Base-by-base conservation (phyloP, 257 asterid species). In the Nicotiana knightiana region DNA sequence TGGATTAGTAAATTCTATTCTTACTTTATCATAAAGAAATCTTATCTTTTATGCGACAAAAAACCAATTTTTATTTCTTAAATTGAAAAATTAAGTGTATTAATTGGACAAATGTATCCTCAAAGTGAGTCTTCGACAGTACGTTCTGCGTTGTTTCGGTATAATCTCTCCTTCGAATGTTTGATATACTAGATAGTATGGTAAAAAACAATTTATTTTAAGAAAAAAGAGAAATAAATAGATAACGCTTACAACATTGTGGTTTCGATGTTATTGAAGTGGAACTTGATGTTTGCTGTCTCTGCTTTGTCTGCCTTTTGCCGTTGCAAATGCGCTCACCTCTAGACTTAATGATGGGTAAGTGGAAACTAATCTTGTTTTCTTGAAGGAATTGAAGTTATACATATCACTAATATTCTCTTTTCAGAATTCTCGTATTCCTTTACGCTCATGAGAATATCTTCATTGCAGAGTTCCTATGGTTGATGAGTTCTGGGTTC, bases 251-350 rank as follows among this genome's bases (percentile, higher is more conserved):
- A 21, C 24, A 64, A 37, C 57, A 79, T 35, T 61, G 57, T 32
- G 62, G 78, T 48, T 64, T 62, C 26, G 12, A 9, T 62, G 21
- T 30, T n/a, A 64, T 9, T 67, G 55, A 76, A 18, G 7, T 61
- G 39, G 10, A 18, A 66, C 37, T 71, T 81, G 53, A 51, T 58
- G 10, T 71, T 84, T 86, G 87, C 91, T 93, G 98, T 89, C 98
- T 70, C 85, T 95, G 94, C 78, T 93, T 83, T 95, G 92, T 89
- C 93, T 95, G 76, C 98, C 98, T 54, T 86, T 95, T 48, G 97
- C 98, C 85, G 89, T 95, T 87, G 98, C 98, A 82, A 95, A 95
- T 87, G 93, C 92, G 58, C 98, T 95, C 86, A 92, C 97, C 18
- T 97, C 97, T 81, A 88, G 87, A 84, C 93, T 95, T 76, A 93